Evolutionary conservation across 2,329 filamentous ascomycete species (phyloP), one percentile per base, ranked within the genome.

Genomic region (Trichoderma afroharzianum): DNA sequence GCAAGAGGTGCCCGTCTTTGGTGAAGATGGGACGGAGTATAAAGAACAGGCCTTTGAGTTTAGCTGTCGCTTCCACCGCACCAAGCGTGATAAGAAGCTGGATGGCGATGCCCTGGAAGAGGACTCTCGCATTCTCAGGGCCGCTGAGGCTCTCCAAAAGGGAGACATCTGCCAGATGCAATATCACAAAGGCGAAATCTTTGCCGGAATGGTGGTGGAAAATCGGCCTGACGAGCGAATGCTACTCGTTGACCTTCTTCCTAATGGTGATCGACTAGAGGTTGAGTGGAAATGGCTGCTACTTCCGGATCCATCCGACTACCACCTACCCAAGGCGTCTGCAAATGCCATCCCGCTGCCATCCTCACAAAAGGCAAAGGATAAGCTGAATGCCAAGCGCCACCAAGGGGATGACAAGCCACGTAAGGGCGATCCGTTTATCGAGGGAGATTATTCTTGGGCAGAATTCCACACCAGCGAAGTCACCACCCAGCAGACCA

Each of bases 41-140:
- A 95, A 93, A 75, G 92, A 97, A 76, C 93, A 94, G 77, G 94
- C 92, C 1, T 95, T 97, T 76, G 94, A 97, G 78, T 95, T 98
- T 80, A 94, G 93, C 76, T 99, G 96, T 83, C 93, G 95, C 72
- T 97, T 97, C 82, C 96, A 99, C 80, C 90, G 96, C 63, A 90
- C 92, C 15, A 97, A 96, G 83, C 91, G 96, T 77, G 91, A 94
- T 73, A 93, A 92, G 82, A 93, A 92, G 74, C 81, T 91, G 64
- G 89, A 93, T 68, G 87, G 88, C 43, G 89, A 93, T 69, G 83
- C 85, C 1, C 83, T 96, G 73, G 94, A 96, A 76, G 87, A 88
- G 67, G 91, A 92, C 79, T 84, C 88, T 70, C 88, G 90, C 73
- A 88, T 96, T 70, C 86, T 87, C 66, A 86, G 90, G 71, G 91